Evolutionary conservation across 768 basidiomycete genomes (phyloP).

Genomic region (Mycena leptocephala): DNA sequence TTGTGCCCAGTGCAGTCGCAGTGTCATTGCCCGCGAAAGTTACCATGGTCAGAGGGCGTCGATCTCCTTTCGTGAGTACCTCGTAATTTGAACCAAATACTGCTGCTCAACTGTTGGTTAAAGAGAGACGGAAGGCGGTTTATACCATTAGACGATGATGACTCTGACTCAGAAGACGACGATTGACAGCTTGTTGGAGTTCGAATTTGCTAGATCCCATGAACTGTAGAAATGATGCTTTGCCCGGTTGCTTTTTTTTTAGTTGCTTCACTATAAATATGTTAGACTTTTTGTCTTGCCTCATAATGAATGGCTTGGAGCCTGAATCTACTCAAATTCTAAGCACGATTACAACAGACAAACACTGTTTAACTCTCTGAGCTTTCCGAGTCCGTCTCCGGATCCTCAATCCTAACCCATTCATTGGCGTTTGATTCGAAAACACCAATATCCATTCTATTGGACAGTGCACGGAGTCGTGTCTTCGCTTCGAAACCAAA

Average conservation of each 20-base stretch:
- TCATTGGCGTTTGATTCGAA: background rate
- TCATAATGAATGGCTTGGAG: too few species aligned
- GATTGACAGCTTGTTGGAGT: background rate
- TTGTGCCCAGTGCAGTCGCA: background rate
- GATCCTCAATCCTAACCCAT: background rate
- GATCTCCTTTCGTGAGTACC: slow-evolving; percentile 42
- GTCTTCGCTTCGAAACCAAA: background rate
- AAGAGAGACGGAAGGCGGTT: slow-evolving; percentile 65
- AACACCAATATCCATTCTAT: background rate
- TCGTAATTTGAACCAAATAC: background rate
- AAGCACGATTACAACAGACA: too few species aligned
- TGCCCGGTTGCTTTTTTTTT: background rate
- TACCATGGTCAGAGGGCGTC: slow-evolving; percentile 26
- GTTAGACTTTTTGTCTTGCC: too few species aligned
- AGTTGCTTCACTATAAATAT: too few species aligned
- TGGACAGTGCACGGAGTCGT: background rate
- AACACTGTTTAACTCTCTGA: too few species aligned
- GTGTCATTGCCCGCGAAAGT: slow-evolving; percentile 8
- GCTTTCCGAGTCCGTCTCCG: too few species aligned
- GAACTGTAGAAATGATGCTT: background rate
- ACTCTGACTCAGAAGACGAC: slow-evolving; percentile 47
- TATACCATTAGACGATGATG: slow-evolving; percentile 63
- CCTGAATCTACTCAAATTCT: too few species aligned
- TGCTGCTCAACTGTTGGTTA: background rate
- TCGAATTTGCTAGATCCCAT: background rate